Percentiles rank a stretch among this genome's conserved stretches.
Evolutionary conservation across 495 filamentous ascomycete genomes (phyloP).

Genomic region (Aspergillus homomorphus): DNA sequence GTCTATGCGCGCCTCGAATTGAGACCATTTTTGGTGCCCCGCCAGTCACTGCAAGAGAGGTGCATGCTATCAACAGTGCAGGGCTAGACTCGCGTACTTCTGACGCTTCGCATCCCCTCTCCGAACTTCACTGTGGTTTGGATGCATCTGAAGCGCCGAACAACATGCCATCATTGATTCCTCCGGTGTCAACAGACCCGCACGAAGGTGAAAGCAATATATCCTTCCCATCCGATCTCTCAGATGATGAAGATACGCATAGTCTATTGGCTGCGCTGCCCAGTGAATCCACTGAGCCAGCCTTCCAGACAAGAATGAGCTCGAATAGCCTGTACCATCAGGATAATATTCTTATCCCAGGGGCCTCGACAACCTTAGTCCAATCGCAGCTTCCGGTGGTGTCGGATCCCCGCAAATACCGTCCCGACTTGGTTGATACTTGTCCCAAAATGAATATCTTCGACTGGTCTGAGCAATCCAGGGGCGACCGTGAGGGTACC

Average conservation of each 20-base stretch:
- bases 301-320: neutral
- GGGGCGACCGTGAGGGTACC: slow-evolving; percentile 45
- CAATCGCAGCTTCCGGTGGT: neutral
- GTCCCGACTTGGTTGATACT: slow-evolving; percentile 15
- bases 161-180: slow-evolving; percentile 33
- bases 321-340: neutral
- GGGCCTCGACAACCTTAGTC: neutral
- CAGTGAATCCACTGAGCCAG: slow-evolving; percentile 20
- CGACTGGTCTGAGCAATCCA: slow-evolving; percentile 78
- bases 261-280: slow-evolving; percentile 36
- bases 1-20: slow-evolving; percentile 56
- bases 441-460: slow-evolving; percentile 57
- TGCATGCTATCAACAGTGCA: slow-evolving; percentile 56
- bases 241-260: slow-evolving; percentile 28
- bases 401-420: slow-evolving; percentile 8
- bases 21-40: slow-evolving; percentile 86
- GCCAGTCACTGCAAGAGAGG: slow-evolving; percentile 47
- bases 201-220: slow-evolving; percentile 19
- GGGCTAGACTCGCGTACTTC: slow-evolving; percentile 44
- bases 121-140: slow-evolving; percentile 20
- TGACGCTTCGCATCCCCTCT: slow-evolving; percentile 30
- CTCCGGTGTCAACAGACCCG: neutral
- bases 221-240: slow-evolving; percentile 27
- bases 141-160: neutral
- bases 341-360: neutral